Percentiles rank a stretch among this genome's conserved stretches.
phyloP scores from a whole-genome alignment of 2,329 filamentous ascomycete genomes.

The Cadophora malorum region DNA sequence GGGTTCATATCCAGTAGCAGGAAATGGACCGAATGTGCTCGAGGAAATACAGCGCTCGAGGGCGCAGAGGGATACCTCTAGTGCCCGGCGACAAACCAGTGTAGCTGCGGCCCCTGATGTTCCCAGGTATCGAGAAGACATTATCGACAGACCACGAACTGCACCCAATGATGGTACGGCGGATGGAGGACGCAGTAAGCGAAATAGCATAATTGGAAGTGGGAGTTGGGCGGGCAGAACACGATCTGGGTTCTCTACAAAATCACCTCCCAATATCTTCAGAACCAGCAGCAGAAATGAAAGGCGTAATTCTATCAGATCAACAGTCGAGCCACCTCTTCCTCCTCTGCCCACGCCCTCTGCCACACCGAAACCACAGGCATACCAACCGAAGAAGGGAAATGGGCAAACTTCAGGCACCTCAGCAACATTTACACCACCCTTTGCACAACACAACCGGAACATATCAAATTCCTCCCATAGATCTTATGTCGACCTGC shows the following conservation, averaged over 20 bases:
- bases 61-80: conserved; percentile 41
- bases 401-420: background rate
- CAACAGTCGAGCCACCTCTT: background rate
- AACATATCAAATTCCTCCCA: conserved; percentile 27
- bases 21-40: conserved; percentile 50
- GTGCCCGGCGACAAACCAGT: conserved; percentile 29
- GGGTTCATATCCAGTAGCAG: conserved; percentile 51
- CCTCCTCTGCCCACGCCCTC: conserved; percentile 20
- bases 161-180: conserved; percentile 30
- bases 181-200: conserved; percentile 8
- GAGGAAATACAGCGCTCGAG: conserved; percentile 46
- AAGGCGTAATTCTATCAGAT: conserved; percentile 17
- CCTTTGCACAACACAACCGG: conserved; percentile 23
- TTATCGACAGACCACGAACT: conserved; percentile 30
- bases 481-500: conserved; percentile 55
- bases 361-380: conserved; percentile 18
- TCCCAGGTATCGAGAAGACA: conserved; percentile 30
- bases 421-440: conserved; percentile 12
- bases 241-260: conserved; percentile 35
- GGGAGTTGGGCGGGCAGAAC: conserved; percentile 27
- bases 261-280: conserved; percentile 31
- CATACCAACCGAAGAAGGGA: conserved; percentile 29
- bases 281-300: conserved; percentile 11
- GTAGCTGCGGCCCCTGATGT: conserved; percentile 30
- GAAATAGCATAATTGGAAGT: background rate